Evolutionary conservation across 2,329 filamentous ascomycete species (phyloP).

Genomic region (Pseudovirgaria hyperparasitica): DNA sequence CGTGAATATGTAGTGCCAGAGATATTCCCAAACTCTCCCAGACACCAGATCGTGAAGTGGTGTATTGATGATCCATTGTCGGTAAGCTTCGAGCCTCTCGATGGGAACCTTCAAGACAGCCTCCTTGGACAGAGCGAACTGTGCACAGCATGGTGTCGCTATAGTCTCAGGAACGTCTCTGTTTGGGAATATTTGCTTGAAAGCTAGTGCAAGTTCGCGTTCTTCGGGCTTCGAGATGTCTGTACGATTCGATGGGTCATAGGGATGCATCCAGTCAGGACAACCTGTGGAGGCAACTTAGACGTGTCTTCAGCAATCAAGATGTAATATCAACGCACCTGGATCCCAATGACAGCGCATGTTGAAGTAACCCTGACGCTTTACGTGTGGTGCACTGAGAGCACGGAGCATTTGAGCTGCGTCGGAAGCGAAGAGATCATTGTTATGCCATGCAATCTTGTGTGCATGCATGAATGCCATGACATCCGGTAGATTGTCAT

Average conservation of each 20-base stretch:
- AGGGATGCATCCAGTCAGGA: constrained; percentile 32
- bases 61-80: constrained; percentile 33
- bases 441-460: constrained; percentile 29
- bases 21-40: constrained; percentile 40
- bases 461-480: constrained; percentile 19
- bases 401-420: constrained; percentile 28
- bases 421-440: constrained; percentile 31
- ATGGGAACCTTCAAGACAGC: constrained; percentile 28
- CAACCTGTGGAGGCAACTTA: too few relatives aligned
- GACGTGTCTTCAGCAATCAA: too few relatives aligned
- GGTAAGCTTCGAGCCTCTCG: constrained; percentile 31
- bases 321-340: too few relatives aligned
- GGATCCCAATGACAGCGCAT: constrained; percentile 35
- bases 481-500: constrained; percentile 18
- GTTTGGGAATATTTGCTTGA: constrained; percentile 31
- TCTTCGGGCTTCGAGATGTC: constrained; percentile 30
- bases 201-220: constrained; percentile 19
- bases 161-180: constrained; percentile 25
- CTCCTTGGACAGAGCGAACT: constrained; percentile 34
- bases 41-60: constrained; percentile 30
- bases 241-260: constrained; percentile 16
- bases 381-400: constrained; percentile 30
- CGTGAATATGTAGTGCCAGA: constrained; percentile 32
- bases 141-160: constrained; percentile 36
- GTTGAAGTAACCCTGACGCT: constrained; percentile 35